Percentiles rank a stretch among this genome's conserved stretches.
Conservation (phyloP, 495 filamentous ascomycete species). For the Hypoxylon rickii region DNA sequence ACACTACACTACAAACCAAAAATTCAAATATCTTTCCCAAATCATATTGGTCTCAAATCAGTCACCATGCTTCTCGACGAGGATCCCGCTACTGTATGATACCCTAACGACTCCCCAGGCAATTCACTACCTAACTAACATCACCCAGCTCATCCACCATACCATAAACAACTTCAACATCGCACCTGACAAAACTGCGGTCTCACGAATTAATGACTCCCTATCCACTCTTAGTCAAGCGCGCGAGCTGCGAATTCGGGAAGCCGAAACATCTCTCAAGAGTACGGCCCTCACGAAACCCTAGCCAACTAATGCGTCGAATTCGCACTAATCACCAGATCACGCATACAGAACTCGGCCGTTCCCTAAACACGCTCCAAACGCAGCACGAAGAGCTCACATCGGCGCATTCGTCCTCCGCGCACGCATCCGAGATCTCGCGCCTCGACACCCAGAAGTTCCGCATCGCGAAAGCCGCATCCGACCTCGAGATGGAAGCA, state of each 20-base stretch:
- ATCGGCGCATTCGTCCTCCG: conserved; percentile 68
- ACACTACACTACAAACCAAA: not conserved
- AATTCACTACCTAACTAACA: conserved; percentile 28
- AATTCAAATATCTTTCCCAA: not conserved
- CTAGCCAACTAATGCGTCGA: conserved; percentile 1
- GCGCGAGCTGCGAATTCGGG: conserved; percentile 73
- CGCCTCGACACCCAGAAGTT: conserved; percentile 93
- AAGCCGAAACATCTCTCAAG: conserved; percentile 71
- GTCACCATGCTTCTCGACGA: conserved; percentile 94
- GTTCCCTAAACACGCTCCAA: conserved; percentile 68
- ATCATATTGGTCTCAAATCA: no score
- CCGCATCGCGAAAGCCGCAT: conserved; percentile 83
- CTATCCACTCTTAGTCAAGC: conserved; percentile 77
- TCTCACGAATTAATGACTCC: conserved; percentile 85
- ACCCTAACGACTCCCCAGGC: conserved; percentile 2
- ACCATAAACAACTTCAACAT: conserved; percentile 95
- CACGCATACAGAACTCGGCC: conserved; percentile 70
- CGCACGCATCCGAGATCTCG: conserved; percentile 79
- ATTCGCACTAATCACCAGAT: not conserved
- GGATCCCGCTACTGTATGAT: conserved; percentile 77
- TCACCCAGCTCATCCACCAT: conserved; percentile 77
- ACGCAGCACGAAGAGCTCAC: conserved; percentile 73
- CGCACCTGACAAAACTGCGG: conserved; percentile 78
- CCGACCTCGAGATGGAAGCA: conserved; percentile 88
- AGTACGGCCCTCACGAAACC: conserved; percentile 40